Percentiles rank a stretch among this genome's conserved stretches.
Evolutionary conservation across 1,284 basidiomycete genomes (phyloP).

Genomic region (Vanrija pseudolonga): DNA sequence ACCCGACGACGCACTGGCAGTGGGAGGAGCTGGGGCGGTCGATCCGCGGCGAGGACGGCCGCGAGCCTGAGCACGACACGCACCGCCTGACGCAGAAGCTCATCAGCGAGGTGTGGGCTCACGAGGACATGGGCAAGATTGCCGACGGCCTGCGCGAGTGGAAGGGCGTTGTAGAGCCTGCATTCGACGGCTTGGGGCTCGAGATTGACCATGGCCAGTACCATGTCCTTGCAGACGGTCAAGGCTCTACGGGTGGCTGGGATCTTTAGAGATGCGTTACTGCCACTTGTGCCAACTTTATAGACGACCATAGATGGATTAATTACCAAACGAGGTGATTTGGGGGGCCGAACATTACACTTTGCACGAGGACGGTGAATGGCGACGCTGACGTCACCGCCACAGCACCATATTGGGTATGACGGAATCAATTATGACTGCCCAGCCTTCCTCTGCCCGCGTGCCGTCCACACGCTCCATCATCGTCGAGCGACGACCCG

Average conservation of each 20-base stretch:
- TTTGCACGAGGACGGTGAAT: too few species aligned
- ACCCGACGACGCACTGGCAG: constrained; percentile 46
- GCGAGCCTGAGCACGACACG: constrained; percentile 6
- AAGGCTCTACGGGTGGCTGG: constrained; percentile 12
- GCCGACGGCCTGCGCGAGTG: constrained; percentile 8
- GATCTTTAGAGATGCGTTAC: constrained; percentile 24
- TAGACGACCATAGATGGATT: not conserved
- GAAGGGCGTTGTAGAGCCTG: constrained; percentile 32
- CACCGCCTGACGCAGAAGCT: constrained; percentile 9
- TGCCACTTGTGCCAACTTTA: constrained; percentile 16
- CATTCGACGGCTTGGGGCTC: constrained; percentile 41
- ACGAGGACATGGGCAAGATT: constrained; percentile 7
- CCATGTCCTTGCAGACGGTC: constrained; percentile 9
- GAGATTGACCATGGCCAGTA: constrained; percentile 13
- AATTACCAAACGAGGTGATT: too few species aligned
- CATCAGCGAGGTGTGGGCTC: constrained; percentile 12
- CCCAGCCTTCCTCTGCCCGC: not conserved
- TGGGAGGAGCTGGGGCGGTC: constrained; percentile 43
- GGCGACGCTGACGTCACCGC: not conserved
- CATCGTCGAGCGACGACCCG: not conserved
- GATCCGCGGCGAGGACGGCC: constrained; percentile 12
- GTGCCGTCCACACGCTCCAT: not conserved
- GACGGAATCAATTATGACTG: not conserved
- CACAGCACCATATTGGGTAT: not conserved
- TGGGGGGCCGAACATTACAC: too few species aligned